A percentile compares a stretch with the other conserved stretches of the same genome.
Evolutionary conservation across 371 early-diverging fungal species (phyloP).

Genomic region (Actinomucor elegans): DNA sequence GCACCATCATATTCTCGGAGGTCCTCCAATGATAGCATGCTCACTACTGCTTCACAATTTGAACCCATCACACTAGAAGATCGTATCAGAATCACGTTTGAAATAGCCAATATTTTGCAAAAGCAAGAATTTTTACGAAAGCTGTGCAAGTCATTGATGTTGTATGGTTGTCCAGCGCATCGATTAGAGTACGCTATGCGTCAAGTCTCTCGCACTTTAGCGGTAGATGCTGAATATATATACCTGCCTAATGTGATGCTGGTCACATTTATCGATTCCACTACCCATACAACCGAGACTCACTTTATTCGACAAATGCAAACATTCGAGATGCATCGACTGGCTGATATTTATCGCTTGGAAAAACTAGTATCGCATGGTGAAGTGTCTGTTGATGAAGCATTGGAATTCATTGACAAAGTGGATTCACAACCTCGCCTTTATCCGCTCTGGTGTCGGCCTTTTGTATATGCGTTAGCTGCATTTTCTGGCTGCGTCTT

Average conservation of each 20-base stretch:
- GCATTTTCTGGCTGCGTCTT: constrained; percentile 47
- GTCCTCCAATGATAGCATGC: constrained; percentile 37
- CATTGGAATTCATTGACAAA: constrained; percentile 46
- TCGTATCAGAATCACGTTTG: constrained; percentile 57
- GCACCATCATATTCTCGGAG: constrained; percentile 32
- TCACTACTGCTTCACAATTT: constrained; percentile 50
- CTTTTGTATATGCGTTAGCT: constrained; percentile 49
- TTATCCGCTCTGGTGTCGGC: constrained; percentile 52
- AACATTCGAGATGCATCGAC: constrained; percentile 70
- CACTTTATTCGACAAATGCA: constrained; percentile 62
- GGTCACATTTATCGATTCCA: constrained; percentile 67
- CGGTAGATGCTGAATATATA: constrained; percentile 67
- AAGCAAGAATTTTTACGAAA: constrained; percentile 60
- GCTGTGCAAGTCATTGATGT: constrained; percentile 50
- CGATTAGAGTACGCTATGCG: constrained; percentile 59
- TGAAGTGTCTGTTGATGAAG: constrained; percentile 54
- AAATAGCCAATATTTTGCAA: constrained; percentile 59
- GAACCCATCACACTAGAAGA: constrained; percentile 55
- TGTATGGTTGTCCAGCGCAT: constrained; percentile 63
- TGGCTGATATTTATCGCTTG: constrained; percentile 58
- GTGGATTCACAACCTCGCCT: constrained; percentile 39
- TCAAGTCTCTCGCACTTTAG: constrained; percentile 52
- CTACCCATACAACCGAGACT: constrained; percentile 76
- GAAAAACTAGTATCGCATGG: constrained; percentile 51
- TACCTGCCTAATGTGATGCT: constrained; percentile 74